phyloP scores from a whole-genome alignment of 352 stramenopile species.

The Phytopythium delawarense region DNA sequence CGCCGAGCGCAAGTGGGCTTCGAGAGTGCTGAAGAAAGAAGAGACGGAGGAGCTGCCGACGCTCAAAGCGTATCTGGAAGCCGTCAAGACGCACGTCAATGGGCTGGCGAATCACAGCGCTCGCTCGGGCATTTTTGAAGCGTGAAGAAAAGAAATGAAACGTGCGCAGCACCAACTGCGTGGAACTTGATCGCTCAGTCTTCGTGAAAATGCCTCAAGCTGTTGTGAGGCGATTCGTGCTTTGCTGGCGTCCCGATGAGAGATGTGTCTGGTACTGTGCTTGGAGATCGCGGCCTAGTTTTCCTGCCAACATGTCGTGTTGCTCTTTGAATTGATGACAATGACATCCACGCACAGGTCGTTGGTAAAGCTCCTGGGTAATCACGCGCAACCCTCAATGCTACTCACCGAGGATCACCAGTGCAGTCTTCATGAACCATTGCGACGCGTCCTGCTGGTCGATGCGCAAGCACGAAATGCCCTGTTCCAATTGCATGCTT shows the following conservation, averaged over 20 bases:
- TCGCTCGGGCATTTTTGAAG: conserved; percentile 49
- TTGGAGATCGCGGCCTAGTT: conserved; percentile 29
- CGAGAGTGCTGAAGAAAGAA: conserved; percentile 85
- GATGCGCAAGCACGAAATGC: not conserved
- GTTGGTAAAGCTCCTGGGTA: not conserved
- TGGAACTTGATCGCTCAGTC: not conserved
- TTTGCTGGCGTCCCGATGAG: not conserved
- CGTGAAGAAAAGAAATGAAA: conserved; percentile 18
- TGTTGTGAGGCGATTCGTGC: not conserved
- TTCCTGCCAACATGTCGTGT: conserved; percentile 22
- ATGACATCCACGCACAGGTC: not conserved
- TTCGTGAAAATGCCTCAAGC: not conserved
- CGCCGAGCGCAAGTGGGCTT: conserved; percentile 90
- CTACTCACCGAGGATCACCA: not conserved
- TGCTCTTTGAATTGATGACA: conserved; percentile 18
- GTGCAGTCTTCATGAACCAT: conserved; percentile 3
- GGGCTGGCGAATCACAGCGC: conserved; percentile 36
- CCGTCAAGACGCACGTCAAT: conserved; percentile 60
- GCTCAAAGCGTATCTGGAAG: conserved; percentile 66
- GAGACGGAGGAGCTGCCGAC: conserved; percentile 67
- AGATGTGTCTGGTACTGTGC: conserved; percentile 40
- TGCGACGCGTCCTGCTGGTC: not conserved
- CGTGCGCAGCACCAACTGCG: not conserved
- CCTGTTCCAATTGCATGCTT: not conserved
- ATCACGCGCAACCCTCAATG: not conserved